Evolutionary conservation across 805 yeast genomes (phyloP), one percentile per base, ranked within the genome.

Genomic region (Monosporozyma aerobia): DNA sequence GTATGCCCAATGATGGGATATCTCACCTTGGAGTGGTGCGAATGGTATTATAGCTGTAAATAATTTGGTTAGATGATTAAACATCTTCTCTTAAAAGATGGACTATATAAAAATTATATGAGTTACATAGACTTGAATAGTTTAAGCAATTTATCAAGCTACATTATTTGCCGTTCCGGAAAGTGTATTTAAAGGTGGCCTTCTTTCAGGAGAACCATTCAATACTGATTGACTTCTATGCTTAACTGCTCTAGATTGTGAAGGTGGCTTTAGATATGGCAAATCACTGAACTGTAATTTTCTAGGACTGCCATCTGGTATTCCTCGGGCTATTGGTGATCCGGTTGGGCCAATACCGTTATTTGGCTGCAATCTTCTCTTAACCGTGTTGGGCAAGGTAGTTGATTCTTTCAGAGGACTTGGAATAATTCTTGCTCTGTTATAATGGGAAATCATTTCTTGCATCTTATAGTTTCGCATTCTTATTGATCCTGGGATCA

Each of bases 401-500:
- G 53, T 44, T 3, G 67, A 59, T 5, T 61, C 51, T 49, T 64
- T 67, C 22, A 69, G 47, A 5, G 76, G 76, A 54, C 74, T 70
- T 23, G 75, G 76, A 9, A 71, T 35, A 13, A 59, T 54, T 32
- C 68, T 66, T 3, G 69, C 64, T 48, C 65, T 65, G 13, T 69
- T 65, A 48, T 70, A 73, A 43, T 64, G 69, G 9, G 60, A 58
- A 44, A 59, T 71, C 59, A 69, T 60, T 2, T 73, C 74, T 48
- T 70, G 73, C 55, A 70, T 61, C 41, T 69, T 63, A 43, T 63
- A 61, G 32, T 62, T 56, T 54, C 68, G 70, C n/a, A 70, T 62
- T 13, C 66, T 53, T 48, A 67, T 72, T 32, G 73, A 68, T 2
- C 74, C 76, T 1, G 74, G 74, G 10, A 72, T 69, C 8, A 68